Evolutionary conservation across 345 rosid genomes (phyloP).

Genomic region (Eucalyptus caleyi): DNA sequence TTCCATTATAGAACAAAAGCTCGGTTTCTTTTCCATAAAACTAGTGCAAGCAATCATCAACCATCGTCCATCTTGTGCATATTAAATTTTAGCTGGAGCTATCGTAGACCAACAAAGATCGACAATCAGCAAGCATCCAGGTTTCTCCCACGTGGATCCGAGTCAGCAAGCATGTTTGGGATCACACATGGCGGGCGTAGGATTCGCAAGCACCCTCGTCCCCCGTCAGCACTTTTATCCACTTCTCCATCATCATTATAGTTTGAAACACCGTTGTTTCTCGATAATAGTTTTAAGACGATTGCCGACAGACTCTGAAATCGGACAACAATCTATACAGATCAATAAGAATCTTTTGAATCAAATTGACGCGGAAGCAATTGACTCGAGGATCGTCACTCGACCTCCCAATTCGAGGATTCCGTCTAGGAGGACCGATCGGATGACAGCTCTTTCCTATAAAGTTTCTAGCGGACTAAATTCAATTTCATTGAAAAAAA

Average conservation of each 20-base stretch:
- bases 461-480: neutral
- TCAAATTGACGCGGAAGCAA: neutral
- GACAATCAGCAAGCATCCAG: neutral
- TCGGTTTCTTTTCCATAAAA: neutral
- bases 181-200: neutral
- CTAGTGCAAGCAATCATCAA: neutral
- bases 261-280: neutral
- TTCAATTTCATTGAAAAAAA: neutral
- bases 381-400: neutral
- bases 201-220: neutral
- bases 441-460: neutral
- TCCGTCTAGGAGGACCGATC: neutral
- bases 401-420: neutral
- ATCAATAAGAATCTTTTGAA: neutral
- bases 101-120: neutral
- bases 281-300: neutral
- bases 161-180: neutral
- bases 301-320: neutral
- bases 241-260: neutral
- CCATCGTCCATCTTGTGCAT: neutral
- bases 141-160: neutral
- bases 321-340: neutral
- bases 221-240: neutral
- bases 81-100: neutral
- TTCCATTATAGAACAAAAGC: neutral